phyloP scores from a whole-genome alignment of 2,329 filamentous ascomycete genomes.

The Lachnum nothofagi region DNA sequence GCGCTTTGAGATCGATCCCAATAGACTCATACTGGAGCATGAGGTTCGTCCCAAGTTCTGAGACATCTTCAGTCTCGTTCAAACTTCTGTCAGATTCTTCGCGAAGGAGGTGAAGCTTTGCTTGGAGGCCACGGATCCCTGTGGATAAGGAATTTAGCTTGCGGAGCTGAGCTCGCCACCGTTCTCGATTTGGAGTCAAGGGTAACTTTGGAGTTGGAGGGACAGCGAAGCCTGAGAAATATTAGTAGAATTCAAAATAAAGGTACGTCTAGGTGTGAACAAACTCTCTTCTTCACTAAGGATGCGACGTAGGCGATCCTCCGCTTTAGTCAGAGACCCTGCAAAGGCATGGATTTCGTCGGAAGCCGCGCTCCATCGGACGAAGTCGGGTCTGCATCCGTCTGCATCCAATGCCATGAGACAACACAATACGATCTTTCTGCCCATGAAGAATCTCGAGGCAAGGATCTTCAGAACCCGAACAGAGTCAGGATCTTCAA shows the following conservation, averaged over 20 bases:
- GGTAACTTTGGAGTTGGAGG: constrained; percentile 54
- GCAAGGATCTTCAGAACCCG: constrained; percentile 77
- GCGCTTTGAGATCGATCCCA: constrained; percentile 73
- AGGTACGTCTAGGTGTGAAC: constrained; percentile 31
- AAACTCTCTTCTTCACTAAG: constrained; percentile 75
- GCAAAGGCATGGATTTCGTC: constrained; percentile 68
- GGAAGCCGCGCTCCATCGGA: constrained; percentile 72
- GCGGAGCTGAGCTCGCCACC: constrained; percentile 78
- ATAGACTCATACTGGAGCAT: constrained; percentile 93
- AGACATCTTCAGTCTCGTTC: constrained; percentile 66
- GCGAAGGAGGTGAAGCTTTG: constrained; percentile 84
- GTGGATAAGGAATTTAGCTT: constrained; percentile 85
- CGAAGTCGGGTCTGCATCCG: constrained; percentile 69
- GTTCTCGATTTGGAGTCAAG: constrained; percentile 70
- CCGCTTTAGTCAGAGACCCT: constrained; percentile 55
- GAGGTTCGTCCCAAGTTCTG: constrained; percentile 71
- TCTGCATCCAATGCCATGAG: constrained; percentile 80
- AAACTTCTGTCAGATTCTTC: constrained; percentile 81
- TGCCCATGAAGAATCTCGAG: constrained; percentile 71
- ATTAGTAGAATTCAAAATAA: constrained; percentile 21
- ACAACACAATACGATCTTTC: constrained; percentile 85
- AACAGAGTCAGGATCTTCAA: constrained; percentile 72
- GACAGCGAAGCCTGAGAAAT: constrained; percentile 44
- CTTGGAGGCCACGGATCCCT: constrained; percentile 85
- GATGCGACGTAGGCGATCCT: constrained; percentile 61